Percentiles rank a stretch among this genome's conserved stretches.
These are phyloP conservation scores for Flaveria bidentis DNA, from an alignment of 129 eudicot genomes.

Conservation along the genomic window DNA sequence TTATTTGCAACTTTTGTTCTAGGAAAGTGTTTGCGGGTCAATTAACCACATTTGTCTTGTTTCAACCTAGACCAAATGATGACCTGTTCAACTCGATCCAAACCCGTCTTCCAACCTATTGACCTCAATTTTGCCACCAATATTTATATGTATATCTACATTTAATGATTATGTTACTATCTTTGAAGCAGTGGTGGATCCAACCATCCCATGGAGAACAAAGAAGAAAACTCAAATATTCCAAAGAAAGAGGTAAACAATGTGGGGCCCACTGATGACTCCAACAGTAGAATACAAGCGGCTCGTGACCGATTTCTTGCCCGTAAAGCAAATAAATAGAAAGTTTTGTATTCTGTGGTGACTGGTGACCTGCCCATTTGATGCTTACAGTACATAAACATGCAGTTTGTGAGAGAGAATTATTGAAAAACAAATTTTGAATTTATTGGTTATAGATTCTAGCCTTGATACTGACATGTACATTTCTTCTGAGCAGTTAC, in stretches of 20 bases:
- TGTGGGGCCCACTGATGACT: slow-evolving; percentile 46
- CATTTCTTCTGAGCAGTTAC: too few relatives aligned
- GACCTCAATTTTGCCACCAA: not conserved
- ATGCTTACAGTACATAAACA: not conserved
- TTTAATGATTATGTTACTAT: slow-evolving; percentile 19
- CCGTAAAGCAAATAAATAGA: slow-evolving; percentile 56
- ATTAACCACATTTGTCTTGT: too few relatives aligned
- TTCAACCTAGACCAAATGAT: too few relatives aligned
- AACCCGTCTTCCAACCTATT: not conserved
- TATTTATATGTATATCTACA: not conserved
- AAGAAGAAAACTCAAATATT: slow-evolving; percentile 25
- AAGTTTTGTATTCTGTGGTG: not conserved
- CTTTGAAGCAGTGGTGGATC: slow-evolving; percentile 67
- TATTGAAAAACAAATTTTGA: not conserved
- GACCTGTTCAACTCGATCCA: not conserved
- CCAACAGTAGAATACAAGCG: slow-evolving; percentile 63
- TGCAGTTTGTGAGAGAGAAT: slow-evolving; percentile 3
- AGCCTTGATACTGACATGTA: too few relatives aligned
- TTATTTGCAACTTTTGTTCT: too few relatives aligned
- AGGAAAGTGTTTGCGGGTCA: too few relatives aligned
- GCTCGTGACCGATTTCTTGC: slow-evolving; percentile 95
- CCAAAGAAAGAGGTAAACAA: slow-evolving; percentile 38
- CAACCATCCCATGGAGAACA: slow-evolving; percentile 36
- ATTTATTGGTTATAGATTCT: not conserved
- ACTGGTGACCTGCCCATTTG: not conserved